A percentile compares a stretch with the other conserved stretches of the same genome.
These are phyloP conservation scores for Quercus alba DNA, from an alignment of 306 rosid species.

Conservation along the genomic window DNA sequence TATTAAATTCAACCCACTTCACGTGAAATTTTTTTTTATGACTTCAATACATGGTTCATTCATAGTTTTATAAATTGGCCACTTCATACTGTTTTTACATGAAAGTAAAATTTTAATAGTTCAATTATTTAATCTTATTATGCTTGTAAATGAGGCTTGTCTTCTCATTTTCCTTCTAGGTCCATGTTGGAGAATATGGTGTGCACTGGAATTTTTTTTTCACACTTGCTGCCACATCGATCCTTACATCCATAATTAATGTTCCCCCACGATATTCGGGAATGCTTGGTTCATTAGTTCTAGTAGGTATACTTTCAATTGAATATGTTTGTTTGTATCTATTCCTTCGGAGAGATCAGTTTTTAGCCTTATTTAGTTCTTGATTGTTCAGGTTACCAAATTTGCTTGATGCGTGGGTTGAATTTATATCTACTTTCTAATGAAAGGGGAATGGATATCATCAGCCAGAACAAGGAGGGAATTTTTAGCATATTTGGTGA, in stretches of 20 bases:
- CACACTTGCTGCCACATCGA: conserved; percentile 81
- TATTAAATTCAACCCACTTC: background rate
- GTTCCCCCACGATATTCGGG: conserved; percentile 68
- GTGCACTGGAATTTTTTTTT: conserved; percentile 98
- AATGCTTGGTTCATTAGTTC: conserved; percentile 60
- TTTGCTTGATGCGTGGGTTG: conserved; percentile 65
- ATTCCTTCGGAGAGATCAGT: conserved; percentile 5
- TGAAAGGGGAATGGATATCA: conserved; percentile 68
- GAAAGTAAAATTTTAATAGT: background rate
- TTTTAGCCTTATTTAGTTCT: conserved; percentile 14
- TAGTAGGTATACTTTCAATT: conserved; percentile 63
- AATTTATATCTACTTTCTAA: conserved; percentile 64
- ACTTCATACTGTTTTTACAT: background rate
- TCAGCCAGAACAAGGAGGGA: conserved; percentile 98
- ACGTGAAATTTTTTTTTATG: background rate
- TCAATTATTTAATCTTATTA: conserved; percentile 9
- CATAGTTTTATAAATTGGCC: background rate
- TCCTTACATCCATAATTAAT: conserved; percentile 60
- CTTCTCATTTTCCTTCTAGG: conserved; percentile 38
- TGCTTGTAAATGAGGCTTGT: conserved; percentile 13
- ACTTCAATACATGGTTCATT: background rate
- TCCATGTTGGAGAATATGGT: conserved; percentile 90
- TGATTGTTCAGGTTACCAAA: conserved; percentile 61
- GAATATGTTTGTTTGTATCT: conserved; percentile 1
- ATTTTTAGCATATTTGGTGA: conserved; percentile 83